phyloP scores from a whole-genome alignment of 306 rosid species.

The Castanea sativa region DNA sequence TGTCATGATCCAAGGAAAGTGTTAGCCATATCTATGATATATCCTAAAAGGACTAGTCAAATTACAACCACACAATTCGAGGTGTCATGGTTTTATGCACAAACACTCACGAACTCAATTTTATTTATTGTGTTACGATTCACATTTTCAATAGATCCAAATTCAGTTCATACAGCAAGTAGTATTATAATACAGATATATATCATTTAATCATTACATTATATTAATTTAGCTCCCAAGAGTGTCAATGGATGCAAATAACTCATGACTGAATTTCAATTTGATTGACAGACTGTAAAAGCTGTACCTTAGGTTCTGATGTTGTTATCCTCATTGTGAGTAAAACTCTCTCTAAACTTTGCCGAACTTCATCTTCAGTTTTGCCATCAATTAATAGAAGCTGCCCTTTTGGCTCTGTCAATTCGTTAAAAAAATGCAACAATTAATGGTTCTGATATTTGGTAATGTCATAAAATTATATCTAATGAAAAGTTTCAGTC shows the following conservation, averaged over 20 bases:
- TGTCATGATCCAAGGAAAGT: no score
- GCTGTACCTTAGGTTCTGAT: conserved; percentile 88
- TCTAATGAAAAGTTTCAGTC: neutral
- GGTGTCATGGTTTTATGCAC: neutral
- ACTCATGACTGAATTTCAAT: conserved; percentile 15
- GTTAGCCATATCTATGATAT: no score
- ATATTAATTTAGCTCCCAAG: neutral
- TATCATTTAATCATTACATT: neutral
- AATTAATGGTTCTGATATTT: neutral
- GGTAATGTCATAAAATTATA: neutral
- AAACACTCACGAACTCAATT: neutral
- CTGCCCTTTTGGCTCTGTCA: conserved; percentile 94
- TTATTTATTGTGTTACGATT: neutral
- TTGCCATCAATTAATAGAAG: conserved; percentile 91
- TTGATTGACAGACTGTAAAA: conserved; percentile 14
- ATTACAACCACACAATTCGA: no score
- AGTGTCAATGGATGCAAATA: conserved; percentile 11
- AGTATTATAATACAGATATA: neutral
- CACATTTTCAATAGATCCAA: neutral
- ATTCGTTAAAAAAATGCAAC: conserved; percentile 12
- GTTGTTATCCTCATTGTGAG: conserved; percentile 87
- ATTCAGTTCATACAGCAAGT: neutral
- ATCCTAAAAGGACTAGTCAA: no score
- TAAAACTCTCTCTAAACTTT: conserved; percentile 91
- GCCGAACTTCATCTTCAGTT: conserved; percentile 79